These are phyloP conservation scores for Saccharomycopsis microspora DNA, from an alignment of 805 yeast species.

Conservation along the genomic window DNA sequence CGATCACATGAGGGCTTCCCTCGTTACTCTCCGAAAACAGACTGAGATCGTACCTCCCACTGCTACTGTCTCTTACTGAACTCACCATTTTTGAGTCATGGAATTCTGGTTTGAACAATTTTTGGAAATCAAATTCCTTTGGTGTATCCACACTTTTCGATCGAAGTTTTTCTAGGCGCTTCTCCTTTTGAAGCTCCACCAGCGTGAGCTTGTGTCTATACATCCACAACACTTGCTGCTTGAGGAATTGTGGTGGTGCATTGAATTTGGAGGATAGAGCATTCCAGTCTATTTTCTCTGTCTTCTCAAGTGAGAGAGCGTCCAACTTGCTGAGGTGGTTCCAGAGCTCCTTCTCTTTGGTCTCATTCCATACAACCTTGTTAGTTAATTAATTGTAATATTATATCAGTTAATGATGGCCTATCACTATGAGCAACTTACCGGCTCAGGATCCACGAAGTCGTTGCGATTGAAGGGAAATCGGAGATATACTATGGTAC, in stretches of 20 bases:
- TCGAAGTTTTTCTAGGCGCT: not conserved
- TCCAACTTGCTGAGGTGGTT: constrained; percentile 19
- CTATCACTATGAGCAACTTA: constrained; percentile 16
- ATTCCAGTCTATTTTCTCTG: constrained; percentile 22
- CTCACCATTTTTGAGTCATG: not conserved
- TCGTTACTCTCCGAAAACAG: not conserved
- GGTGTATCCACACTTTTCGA: not conserved
- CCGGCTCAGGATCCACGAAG: constrained; percentile 27
- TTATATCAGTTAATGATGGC: no score
- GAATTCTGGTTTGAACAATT: constrained; percentile 9
- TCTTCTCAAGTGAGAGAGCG: constrained; percentile 13
- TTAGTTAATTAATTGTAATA: not conserved
- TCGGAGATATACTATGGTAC: constrained; percentile 31
- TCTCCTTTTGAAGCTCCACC: constrained; percentile 13
- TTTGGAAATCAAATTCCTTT: constrained; percentile 1
- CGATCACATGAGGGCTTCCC: not conserved
- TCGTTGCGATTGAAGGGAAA: constrained; percentile 31
- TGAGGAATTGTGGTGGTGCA: constrained; percentile 20
- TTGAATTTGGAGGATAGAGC: constrained; percentile 24
- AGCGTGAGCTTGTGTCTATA: constrained; percentile 27
- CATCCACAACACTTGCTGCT: constrained; percentile 32
- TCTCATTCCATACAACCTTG: constrained; percentile 21
- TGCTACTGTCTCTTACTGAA: not conserved
- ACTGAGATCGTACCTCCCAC: not conserved
- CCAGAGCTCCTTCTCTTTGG: constrained; percentile 24